A percentile compares a stretch with the other conserved stretches of the same genome.
Evolutionary conservation across 768 basidiomycete genomes (phyloP).

Genomic region (Leucosporidium creatinivorum): DNA sequence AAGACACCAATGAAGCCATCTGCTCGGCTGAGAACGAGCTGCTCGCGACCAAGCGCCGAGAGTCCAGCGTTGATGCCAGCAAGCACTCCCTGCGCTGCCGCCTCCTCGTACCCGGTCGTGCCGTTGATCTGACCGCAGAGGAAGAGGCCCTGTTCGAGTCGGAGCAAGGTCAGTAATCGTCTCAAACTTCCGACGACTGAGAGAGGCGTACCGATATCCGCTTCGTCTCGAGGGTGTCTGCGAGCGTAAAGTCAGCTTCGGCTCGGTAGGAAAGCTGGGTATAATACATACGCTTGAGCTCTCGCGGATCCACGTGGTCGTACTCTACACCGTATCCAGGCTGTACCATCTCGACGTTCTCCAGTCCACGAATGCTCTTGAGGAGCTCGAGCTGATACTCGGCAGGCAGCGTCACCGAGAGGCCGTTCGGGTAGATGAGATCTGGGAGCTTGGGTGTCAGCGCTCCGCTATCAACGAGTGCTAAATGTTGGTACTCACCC

Average conservation of each 20-base stretch:
- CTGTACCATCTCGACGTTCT: conserved; percentile 70
- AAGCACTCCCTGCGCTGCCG: conserved; percentile 79
- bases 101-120: conserved; percentile 93
- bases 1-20: conserved; percentile 83
- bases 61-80: conserved; percentile 80
- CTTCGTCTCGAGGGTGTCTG: conserved; percentile 79
- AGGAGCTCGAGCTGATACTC: conserved; percentile 77
- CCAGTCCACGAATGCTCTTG: conserved; percentile 73
- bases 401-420: conserved; percentile 79
- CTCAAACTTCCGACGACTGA: too few species aligned
- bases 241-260: background rate
- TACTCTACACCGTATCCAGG: conserved; percentile 93
- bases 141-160: conserved; percentile 58
- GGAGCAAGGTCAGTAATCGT: background rate
- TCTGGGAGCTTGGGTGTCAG: conserved; percentile 46
- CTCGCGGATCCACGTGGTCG: conserved; percentile 77
- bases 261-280: too few species aligned
- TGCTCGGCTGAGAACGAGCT: conserved; percentile 66
- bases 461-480: too few species aligned
- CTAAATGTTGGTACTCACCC: too few species aligned
- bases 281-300: conserved; percentile 62
- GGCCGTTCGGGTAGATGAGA: conserved; percentile 80
- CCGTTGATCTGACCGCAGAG: conserved; percentile 88
- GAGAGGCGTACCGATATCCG: conserved; percentile 54
- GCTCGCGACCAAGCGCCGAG: conserved; percentile 49